Conservation (phyloP, 352 stramenopile species). For the Blastocystis sp. region DNA sequence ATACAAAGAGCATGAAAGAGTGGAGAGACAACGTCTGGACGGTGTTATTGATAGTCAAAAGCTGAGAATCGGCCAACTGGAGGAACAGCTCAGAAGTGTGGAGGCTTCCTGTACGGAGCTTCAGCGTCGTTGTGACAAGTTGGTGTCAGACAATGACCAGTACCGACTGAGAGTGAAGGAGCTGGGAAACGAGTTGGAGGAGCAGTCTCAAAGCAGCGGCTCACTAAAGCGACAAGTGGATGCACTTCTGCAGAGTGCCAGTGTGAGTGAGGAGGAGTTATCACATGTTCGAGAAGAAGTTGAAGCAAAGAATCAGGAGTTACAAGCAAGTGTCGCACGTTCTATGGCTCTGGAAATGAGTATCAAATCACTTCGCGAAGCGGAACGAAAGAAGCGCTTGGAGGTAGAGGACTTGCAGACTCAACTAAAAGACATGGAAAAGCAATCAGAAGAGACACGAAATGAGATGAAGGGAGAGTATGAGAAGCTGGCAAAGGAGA, state of each 20-base stretch:
- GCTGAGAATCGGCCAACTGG: background rate
- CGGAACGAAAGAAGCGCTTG: background rate
- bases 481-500: background rate
- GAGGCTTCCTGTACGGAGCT: background rate
- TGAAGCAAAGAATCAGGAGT: background rate
- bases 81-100: background rate
- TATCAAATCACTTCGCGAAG: background rate
- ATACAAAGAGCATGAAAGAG: background rate
- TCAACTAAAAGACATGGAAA: background rate
- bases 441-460: background rate
- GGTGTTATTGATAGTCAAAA: background rate
- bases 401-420: background rate
- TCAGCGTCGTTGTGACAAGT: background rate
- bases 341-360: background rate
- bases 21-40: background rate
- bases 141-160: background rate
- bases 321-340: background rate
- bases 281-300: background rate
- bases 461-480: slow-evolving; percentile 38
- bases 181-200: background rate
- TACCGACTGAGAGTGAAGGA: background rate
- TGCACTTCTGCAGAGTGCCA: background rate
- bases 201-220: background rate
- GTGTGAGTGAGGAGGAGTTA: background rate
- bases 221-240: background rate